These are phyloP conservation scores for Zymoseptoria passerinii DNA, from an alignment of 2,329 filamentous ascomycete species.

Conservation along the genomic window DNA sequence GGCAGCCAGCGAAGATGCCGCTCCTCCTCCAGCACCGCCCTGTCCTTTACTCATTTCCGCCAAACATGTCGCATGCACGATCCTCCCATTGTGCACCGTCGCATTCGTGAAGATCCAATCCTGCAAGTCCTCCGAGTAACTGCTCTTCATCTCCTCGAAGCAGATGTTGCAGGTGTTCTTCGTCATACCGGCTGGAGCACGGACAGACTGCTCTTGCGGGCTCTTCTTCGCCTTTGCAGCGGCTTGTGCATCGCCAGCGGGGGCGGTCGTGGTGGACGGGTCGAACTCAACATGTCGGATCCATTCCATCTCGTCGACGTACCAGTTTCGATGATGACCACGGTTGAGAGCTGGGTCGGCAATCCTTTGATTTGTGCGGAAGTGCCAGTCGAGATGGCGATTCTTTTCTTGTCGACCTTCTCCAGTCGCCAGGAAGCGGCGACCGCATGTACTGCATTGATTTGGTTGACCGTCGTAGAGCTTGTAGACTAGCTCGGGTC, in stretches of 20 bases:
- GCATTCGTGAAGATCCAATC: conserved; percentile 98
- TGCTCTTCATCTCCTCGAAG: conserved; percentile 87
- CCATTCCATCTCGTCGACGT: conserved; percentile 90
- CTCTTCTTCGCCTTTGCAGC: conserved; percentile 44
- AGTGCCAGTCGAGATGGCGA: conserved; percentile 96
- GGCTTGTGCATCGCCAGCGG: conserved; percentile 33
- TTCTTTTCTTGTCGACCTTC: conserved; percentile 80
- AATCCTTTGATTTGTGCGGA: conserved; percentile 82
- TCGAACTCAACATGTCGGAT: conserved; percentile 73
- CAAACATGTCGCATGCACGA: conserved; percentile 87
- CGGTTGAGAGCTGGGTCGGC: conserved; percentile 69
- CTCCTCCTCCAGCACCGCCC: conserved; percentile 4
- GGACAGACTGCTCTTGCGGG: conserved; percentile 62
- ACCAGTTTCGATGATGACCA: conserved; percentile 89
- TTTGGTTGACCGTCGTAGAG: conserved; percentile 78
- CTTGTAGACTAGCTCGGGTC: conserved; percentile 61
- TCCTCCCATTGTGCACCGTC: conserved; percentile 63
- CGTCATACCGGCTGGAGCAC: conserved; percentile 67
- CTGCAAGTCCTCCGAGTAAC: conserved; percentile 85
- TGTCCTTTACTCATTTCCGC: conserved; percentile 62
- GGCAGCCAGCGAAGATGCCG: conserved; percentile 18
- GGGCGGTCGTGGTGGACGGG: conserved; percentile 45
- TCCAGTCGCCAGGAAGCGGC: conserved; percentile 69
- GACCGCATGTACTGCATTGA: conserved; percentile 84
- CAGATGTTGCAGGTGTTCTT: conserved; percentile 86